Evolutionary conservation across 2,329 filamentous ascomycete genomes (phyloP), one percentile per base, ranked within the genome.

Genomic region (Didymella arachidicola): DNA sequence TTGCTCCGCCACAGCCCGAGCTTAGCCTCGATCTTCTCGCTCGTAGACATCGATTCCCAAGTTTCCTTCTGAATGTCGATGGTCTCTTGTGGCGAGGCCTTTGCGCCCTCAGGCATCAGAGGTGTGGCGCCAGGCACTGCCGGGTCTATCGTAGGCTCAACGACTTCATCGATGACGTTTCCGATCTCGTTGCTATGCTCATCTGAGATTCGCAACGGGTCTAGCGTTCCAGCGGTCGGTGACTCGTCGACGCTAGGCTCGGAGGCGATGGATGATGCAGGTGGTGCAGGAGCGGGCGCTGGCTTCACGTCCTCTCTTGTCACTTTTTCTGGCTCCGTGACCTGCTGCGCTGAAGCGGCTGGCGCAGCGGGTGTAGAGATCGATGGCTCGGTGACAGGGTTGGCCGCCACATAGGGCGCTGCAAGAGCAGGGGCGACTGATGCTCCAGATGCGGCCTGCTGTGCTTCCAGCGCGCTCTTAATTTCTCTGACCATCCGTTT

Each of bases 401-500:
- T 38, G 19, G 56, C 46, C 16, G 51, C 41, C 12, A 44, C 26
- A 8, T 55, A 42, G 7, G 58, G 34, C 12, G 56, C 39, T 10
- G 64, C 44, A 12, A 53, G 25, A 11, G 49, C 38, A 1, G 59
- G 25, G 12, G 41, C 44, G n/a, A 59, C 19, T 19, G 62, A 46
- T 25, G 67, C 42, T 19, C 68, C 67, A 14, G 60, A 45, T 12
- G 63, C 61, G 16, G 62, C 54, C 38, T 70, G 71, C 27, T 77
- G 74, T 16, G 71, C 70, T 50, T 77, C 75, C 27, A 78, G 48
- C 2, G 72, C 63, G 18, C 52, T 66, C 57, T 75, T 76, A 56
- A 93, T 89, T 77, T 93, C 93, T 66, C 84, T 87, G 57, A 98
- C 92, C 61, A 99, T 85, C 69, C 92, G 83, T 72, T 82, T 84